Evolutionary conservation across 495 filamentous ascomycete species (phyloP).

Genomic region (Astrothelium macrocarpum): DNA sequence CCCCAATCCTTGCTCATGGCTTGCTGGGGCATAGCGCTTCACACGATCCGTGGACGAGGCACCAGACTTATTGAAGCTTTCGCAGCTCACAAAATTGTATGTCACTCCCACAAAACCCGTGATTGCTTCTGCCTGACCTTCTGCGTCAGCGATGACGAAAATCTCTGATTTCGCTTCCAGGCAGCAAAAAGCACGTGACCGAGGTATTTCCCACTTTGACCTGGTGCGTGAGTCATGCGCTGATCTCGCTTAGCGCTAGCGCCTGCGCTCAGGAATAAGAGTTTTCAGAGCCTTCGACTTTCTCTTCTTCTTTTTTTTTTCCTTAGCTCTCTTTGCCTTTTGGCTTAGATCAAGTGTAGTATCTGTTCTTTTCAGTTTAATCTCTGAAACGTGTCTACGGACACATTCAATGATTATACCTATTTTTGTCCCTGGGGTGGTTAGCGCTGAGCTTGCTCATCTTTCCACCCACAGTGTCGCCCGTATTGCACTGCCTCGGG

Average conservation of each 20-base stretch:
- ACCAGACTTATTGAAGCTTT: no score
- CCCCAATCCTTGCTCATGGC: no score
- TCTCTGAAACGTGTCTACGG: constrained; percentile 12
- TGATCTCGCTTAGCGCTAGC: not conserved
- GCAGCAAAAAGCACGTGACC: no score
- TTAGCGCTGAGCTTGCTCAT: constrained; percentile 79
- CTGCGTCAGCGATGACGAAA: no score
- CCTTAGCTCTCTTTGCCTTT: constrained; percentile 43
- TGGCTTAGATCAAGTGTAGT: constrained; percentile 99
- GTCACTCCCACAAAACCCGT: no score
- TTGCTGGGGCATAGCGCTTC: no score
- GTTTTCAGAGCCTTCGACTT: not conserved
- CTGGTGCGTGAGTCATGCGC: no score
- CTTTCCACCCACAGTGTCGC: constrained; percentile 64
- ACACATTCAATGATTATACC: constrained; percentile 5
- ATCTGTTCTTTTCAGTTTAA: constrained; percentile 91
- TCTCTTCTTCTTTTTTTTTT: not conserved
- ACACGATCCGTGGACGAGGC: no score
- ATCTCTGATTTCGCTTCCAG: no score
- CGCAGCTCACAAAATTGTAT: no score
- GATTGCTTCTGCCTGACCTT: no score
- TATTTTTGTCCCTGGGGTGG: constrained; percentile 37
- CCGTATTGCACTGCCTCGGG: constrained; percentile 81
- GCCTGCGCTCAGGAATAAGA: not conserved
- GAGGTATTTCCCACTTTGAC: no score